A percentile compares a stretch with the other conserved stretches of the same genome.
These are phyloP conservation scores for Pestalotiopsis sp. DNA, from an alignment of 2,329 filamentous ascomycete species.

Conservation along the genomic window DNA sequence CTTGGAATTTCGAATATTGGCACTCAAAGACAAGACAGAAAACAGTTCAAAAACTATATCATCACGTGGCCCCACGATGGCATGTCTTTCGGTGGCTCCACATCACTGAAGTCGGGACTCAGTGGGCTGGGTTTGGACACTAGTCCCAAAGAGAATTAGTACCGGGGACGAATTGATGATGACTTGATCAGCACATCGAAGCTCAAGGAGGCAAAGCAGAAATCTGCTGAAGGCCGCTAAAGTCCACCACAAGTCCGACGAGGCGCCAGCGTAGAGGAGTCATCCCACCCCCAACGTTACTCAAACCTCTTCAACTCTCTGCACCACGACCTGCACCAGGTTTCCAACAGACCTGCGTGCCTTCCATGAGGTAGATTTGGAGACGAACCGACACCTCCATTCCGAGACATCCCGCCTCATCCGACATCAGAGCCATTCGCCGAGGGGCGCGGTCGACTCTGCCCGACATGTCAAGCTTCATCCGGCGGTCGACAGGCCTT, in stretches of 20 bases:
- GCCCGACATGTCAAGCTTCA: slow-evolving; percentile 35
- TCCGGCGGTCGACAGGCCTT: slow-evolving; percentile 32
- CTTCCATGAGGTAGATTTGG: slow-evolving; percentile 14
- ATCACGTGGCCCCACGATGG: background rate
- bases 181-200: slow-evolving; percentile 8
- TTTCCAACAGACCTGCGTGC: background rate
- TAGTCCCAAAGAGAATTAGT: background rate
- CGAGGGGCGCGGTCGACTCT: slow-evolving; percentile 20
- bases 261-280: slow-evolving; percentile 1
- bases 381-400: background rate
- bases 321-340: background rate
- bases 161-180: background rate
- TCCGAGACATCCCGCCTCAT: slow-evolving; percentile 19
- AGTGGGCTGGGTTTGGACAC: background rate
- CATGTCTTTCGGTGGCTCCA: background rate
- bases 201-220: slow-evolving; percentile 20
- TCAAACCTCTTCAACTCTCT: background rate
- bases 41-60: background rate
- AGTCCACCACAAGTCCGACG: slow-evolving; percentile 2
- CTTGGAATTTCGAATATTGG: too few relatives aligned
- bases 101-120: background rate
- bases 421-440: slow-evolving; percentile 17
- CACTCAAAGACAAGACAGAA: background rate
- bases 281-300: background rate
- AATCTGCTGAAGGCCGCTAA: slow-evolving; percentile 17